Base-by-base conservation (phyloP, 345 rosid genomes). In the Lumnitzera racemosa region DNA sequence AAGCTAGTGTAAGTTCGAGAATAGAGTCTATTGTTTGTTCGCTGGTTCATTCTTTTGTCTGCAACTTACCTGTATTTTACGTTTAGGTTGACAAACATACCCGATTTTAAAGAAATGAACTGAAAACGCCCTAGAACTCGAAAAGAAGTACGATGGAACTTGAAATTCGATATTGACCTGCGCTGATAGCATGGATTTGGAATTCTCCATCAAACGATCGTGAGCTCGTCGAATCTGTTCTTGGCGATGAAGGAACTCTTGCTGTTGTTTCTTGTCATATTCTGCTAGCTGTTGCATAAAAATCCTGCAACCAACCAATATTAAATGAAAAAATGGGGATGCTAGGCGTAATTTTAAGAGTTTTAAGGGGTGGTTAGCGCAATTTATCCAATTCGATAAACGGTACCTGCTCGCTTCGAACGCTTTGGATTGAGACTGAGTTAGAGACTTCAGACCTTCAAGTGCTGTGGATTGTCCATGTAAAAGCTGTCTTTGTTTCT, bases 361-460 rank as follows among this genome's bases (percentile, higher is more conserved):
- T 36, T 36, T 36, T 1, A 5, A 3, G 43, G 43, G 7, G 11
- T 5, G 11, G 11, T 36, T 9, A 36, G 43, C 0, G 43, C 43
- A 36, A 36, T 36, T 36, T 9, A 36, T 1, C 1, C 10, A 7
- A 36, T 36, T 36, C 7, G 10, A 36, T 36, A 36, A 1, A 36
- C 10, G 11, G 0, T 36, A 78, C 89, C 89, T 85, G 82, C 89
- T 87, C 67, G 87, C 97, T 73, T 74, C 80, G 2, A 92, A 29
- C 57, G 98, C 96, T 68, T 82, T 78, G 3, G 83, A 78, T 61
- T 89, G 96, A 78, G 77, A 87, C 66, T 71, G 56, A 12, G 88
- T 82, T 41, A 92, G 77, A 49, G 63, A 72, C 61, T 74, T 81
- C 43, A 92, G 84, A 48, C 88, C 84, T 23, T 87, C 78, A 10